Base-by-base conservation (phyloP, 2,329 filamentous ascomycete species). In the Xylaria sp. region DNA sequence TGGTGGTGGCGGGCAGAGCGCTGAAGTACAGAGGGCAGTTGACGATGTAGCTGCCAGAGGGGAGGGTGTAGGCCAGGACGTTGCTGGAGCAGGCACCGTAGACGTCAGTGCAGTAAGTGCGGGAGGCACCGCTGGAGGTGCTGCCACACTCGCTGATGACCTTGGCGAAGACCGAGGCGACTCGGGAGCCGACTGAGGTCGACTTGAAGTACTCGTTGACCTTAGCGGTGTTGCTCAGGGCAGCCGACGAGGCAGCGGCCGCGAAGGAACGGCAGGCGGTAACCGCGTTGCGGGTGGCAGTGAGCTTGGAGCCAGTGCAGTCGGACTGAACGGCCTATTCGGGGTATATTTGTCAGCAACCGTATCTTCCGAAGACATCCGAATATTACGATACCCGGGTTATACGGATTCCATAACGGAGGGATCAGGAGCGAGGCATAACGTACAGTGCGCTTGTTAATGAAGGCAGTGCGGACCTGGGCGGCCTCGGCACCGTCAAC, bases 161-260 rank as follows among this genome's bases (percentile, higher is more conserved):
- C 9, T 46, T 57, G 41, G 61, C 67, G 70, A 73, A 73, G 30
- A 72, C 70, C 5, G 48, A 84, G 66, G 87, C 87, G 67, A 78
- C 80, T 81, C 73, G 84, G 77, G 13, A 84, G 63, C 68, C 68
- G n/a, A 67, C 70, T 4, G 67, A 66, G 32, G 67, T 72, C 81
- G 84, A 73, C 73, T 91, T 90, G 13, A 89, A 90, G 72, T 85
- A 83, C 81, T 92, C 90, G 73, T 91, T 89, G 15, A 92, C 76
- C 43, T 84, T 84, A 18, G 89, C 91, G 6, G 84, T 89, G 3
- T 79, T 89, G 85, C 72, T 90, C 88, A 78, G 90, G 87, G 8
- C 75, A 82, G 75, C 91, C 86, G 80, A 68, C 1, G 82, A 81
- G 0, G 86, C 82, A 3, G 80, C 77, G 2, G 79, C 80, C 1